Evolutionary conservation across 345 rosid species (phyloP).

Genomic region (Aethionema arabicum): DNA sequence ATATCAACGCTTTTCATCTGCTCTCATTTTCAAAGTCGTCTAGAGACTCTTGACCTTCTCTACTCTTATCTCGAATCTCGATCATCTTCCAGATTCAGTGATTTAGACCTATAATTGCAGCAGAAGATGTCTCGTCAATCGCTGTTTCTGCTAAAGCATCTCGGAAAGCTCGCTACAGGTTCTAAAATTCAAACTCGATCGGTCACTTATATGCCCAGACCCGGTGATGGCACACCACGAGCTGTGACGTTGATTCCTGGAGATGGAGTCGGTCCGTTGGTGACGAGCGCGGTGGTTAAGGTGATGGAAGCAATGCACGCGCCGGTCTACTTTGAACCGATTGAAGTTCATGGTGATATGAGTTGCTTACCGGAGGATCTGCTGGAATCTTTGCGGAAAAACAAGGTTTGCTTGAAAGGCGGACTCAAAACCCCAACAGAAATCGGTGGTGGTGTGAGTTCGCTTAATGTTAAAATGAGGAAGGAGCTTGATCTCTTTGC

Average conservation of each 20-base stretch:
- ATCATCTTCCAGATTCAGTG: constrained; percentile 35
- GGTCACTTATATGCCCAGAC: constrained; percentile 98
- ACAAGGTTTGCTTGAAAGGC: constrained; percentile 94
- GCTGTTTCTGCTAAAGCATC: constrained; percentile 46
- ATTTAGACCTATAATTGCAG: constrained; percentile 9
- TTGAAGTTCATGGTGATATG: constrained; percentile 89
- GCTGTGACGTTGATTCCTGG: constrained; percentile 88
- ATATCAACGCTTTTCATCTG: constrained; percentile 26
- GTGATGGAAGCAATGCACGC: constrained; percentile 99
- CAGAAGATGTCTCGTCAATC: constrained; percentile 65
- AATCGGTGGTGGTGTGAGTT: constrained; percentile 91
- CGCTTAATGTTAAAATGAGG: constrained; percentile 72
- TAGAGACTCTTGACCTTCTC: constrained; percentile 4
- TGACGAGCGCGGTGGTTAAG: constrained; percentile 82
- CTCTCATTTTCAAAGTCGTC: constrained; percentile 24
- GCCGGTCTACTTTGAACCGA: constrained; percentile 79
- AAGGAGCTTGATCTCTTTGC: constrained; percentile 91
- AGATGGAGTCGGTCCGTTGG: constrained; percentile 93
- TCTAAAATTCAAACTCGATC: constrained; percentile 50
- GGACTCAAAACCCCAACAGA: constrained; percentile 67
- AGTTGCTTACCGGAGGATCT: constrained; percentile 69
- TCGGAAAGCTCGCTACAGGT: constrained; percentile 35
- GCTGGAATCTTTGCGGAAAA: constrained; percentile 92
- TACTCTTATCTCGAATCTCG: constrained; percentile 14
- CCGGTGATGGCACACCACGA: constrained; percentile 87